Percentiles rank a stretch among this genome's conserved stretches.
These are phyloP conservation scores for Camelina neglecta DNA, from an alignment of 345 rosid species.

Conservation along the genomic window DNA sequence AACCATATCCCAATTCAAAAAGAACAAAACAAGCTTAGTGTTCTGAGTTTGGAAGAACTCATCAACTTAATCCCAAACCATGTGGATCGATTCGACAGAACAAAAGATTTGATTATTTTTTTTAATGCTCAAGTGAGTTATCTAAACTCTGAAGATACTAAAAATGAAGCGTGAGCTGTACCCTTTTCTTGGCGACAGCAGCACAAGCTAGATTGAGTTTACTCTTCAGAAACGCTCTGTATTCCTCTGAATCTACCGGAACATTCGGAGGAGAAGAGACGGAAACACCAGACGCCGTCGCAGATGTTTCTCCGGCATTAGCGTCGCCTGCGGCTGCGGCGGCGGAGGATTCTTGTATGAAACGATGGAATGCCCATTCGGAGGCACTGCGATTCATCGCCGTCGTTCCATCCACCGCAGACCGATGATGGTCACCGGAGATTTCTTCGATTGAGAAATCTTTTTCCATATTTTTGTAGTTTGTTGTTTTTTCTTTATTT, in stretches of 20 bases:
- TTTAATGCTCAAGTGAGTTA: neutral
- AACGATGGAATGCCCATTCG: slow-evolving; percentile 80
- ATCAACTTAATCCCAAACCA: neutral
- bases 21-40: neutral
- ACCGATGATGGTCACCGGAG: slow-evolving; percentile 60
- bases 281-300: slow-evolving; percentile 49
- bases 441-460: slow-evolving; percentile 65
- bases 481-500: slow-evolving; percentile 13
- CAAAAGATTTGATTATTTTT: neutral
- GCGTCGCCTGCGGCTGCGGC: slow-evolving; percentile 28
- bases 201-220: slow-evolving; percentile 79
- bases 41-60: neutral
- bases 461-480: slow-evolving; percentile 51
- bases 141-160: neutral
- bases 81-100: neutral
- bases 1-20: neutral
- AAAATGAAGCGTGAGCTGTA: slow-evolving; percentile 14
- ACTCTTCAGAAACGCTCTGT: slow-evolving; percentile 62
- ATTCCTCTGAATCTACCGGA: slow-evolving; percentile 51
- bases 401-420: slow-evolving; percentile 38
- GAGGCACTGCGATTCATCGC: slow-evolving; percentile 68
- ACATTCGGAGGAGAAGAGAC: slow-evolving; percentile 41
- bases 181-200: slow-evolving; percentile 76
- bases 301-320: slow-evolving; percentile 35
- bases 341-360: slow-evolving; percentile 58